Base-by-base conservation (phyloP, 2,329 filamentous ascomycete genomes). In the Catunica adiposa region DNA sequence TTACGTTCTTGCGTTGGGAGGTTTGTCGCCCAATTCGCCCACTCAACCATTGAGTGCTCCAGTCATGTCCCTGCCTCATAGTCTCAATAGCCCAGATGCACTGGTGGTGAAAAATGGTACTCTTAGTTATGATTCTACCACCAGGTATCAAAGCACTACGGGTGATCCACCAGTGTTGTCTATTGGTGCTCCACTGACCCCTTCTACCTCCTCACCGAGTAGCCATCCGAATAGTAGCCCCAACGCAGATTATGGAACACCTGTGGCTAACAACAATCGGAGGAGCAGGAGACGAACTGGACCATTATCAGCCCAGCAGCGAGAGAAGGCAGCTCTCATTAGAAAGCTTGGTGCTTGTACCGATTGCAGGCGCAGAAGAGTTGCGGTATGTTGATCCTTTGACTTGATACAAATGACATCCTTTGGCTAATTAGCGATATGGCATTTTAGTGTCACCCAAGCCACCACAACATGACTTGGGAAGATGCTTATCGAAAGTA, bases 391-490 rank as follows among this genome's bases (percentile, higher is more conserved):
- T 73, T 46, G 22, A 40, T 51, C 48, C 26, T 20, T 51, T 48
- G 20, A 17, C 37, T 11, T 14, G 34, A 42, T 51, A 25, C 25
- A 51, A n/a, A 6, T 2, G 3, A 51, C 25, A 20, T 15, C 17
- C 6, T 14, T 44, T 15, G 20, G 50, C 50, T 53, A 52, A 47
- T 37, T 46, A 29, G n/a, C 40, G 6, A 29, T 54, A 8, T 62
- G 59, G 59, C 57, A 31, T 55, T 55, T 42, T 56, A 77, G 77
- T 80, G 77, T 63, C 75, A 79, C 61, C 77, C 77, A 14, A 75
- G 71, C 60, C 77, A 80, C 63, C 77, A 79, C 60, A 74, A 74
- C 60, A 75, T 79, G 75, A 78, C 74, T 9, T 80, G 77, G 76
- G 76, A 79, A 63, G 76, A 79, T 59, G 73, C 77, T 15, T 69